A percentile compares a stretch with the other conserved stretches of the same genome.
phyloP scores from a whole-genome alignment of 345 rosid species.

The Syzygium jambos region DNA sequence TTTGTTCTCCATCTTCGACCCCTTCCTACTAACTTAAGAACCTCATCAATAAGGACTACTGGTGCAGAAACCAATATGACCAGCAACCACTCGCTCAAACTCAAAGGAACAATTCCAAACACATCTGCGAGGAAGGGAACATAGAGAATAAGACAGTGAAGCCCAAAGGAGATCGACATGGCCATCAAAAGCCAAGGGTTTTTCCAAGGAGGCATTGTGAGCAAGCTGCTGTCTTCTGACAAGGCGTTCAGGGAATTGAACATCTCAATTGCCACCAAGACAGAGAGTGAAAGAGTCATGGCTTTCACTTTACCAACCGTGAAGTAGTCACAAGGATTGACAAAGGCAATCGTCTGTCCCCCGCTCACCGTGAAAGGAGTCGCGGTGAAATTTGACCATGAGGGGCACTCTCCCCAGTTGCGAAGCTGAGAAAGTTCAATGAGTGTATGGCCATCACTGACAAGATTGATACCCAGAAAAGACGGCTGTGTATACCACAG shows the following conservation, averaged over 20 bases:
- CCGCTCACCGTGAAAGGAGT: slow-evolving; percentile 47
- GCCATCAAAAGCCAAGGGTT: slow-evolving; percentile 92
- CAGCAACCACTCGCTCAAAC: slow-evolving; percentile 62
- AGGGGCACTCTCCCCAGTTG: slow-evolving; percentile 66
- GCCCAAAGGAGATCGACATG: slow-evolving; percentile 73
- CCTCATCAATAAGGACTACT: slow-evolving; percentile 74
- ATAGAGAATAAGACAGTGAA: slow-evolving; percentile 78
- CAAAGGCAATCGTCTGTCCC: slow-evolving; percentile 39
- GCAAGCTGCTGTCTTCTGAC: slow-evolving; percentile 77
- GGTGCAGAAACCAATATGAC: slow-evolving; percentile 76
- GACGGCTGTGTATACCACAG: slow-evolving; percentile 87
- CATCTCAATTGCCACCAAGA: slow-evolving; percentile 86
- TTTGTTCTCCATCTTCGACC: slow-evolving; percentile 19
- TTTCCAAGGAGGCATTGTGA: slow-evolving; percentile 84
- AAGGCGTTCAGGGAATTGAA: slow-evolving; percentile 85
- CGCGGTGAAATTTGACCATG: slow-evolving; percentile 75
- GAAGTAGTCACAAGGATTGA: slow-evolving; percentile 83
- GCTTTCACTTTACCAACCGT: slow-evolving; percentile 77
- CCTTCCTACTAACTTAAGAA: slow-evolving; percentile 60
- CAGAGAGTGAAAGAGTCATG: slow-evolving; percentile 81
- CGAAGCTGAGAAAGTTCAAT: slow-evolving; percentile 63
- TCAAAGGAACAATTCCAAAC: slow-evolving; percentile 77
- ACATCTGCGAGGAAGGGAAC: slow-evolving; percentile 71
- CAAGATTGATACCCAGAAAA: slow-evolving; percentile 62
- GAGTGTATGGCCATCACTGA: slow-evolving; percentile 69